Base-by-base conservation (phyloP, 2,329 filamentous ascomycete genomes). In the Stagonosporopsis cucurbitacearum region DNA sequence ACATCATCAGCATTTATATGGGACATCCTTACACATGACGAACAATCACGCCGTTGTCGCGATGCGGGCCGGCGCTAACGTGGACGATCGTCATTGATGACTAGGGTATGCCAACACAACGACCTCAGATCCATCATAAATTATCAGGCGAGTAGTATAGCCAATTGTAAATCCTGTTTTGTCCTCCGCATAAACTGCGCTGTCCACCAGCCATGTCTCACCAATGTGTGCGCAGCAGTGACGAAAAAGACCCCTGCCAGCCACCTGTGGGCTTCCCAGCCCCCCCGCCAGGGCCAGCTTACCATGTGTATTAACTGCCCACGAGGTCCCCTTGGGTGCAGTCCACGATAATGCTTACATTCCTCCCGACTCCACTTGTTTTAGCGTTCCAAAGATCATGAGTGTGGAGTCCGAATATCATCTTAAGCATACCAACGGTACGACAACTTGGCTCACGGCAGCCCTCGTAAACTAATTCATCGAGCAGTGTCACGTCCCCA, bases 381-480 rank as follows among this genome's bases (percentile, higher is more conserved):
- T 61, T 70, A 68, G 63, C 60, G 62, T 62, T 54, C 54, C 59
- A 53, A 54, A 60, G 65, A 69, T 61, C 56, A 76, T 76, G 73
- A 74, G 64, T 67, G 40, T 68, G 68, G 73, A 74, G 58, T 61
- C 72, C 30, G 63, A 69, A 43, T 73, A 75, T 64, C 68, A 73
- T 60, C 70, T 77, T 52, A 76, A 77, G 68, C 74, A 77, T 39
- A 77, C 74, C 53, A 77, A 77, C 71, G 75, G 74, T 76, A 64
- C 26, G 45, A 20, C 43, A 15, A 42, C 45, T 22, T 57, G 23
- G 47, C 33, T 32, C 33, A 19, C 36, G n/a, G 39, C 50, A 52
- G 19, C 36, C 37, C 32, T 41, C 53, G 52, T 36, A 52, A 49
- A 62, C 66, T 65, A 45, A 70, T 51, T 13, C 23, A 28, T 37